Evolutionary conservation across 169 alveolate species (phyloP).

Genomic region (Prorocentrum cordatum): DNA sequence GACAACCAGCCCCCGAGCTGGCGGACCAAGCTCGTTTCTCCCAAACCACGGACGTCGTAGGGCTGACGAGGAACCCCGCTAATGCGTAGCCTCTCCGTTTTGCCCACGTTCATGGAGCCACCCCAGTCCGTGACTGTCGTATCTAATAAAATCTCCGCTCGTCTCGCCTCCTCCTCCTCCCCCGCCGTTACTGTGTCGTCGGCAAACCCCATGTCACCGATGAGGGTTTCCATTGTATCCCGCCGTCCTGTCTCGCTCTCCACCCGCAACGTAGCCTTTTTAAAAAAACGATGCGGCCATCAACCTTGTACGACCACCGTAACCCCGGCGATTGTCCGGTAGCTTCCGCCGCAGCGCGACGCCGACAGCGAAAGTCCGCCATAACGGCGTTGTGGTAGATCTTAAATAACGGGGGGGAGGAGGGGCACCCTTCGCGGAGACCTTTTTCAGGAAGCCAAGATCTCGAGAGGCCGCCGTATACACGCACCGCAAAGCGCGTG

Average conservation of each 20-base stretch:
- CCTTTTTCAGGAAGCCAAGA: not conserved
- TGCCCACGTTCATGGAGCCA: not conserved
- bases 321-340: not conserved
- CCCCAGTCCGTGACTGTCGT: not conserved
- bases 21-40: not conserved
- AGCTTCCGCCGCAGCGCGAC: not conserved
- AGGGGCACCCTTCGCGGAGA: constrained; percentile 8
- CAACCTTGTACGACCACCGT: not conserved
- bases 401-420: not conserved
- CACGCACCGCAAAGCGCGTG: too few relatives aligned
- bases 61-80: not conserved
- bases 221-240: not conserved
- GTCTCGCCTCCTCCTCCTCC: not conserved
- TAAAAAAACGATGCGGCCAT: not conserved
- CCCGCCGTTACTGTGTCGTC: constrained; percentile 11
- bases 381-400: not conserved
- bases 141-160: not conserved
- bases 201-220: constrained; percentile 11
- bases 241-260: too few relatives aligned
- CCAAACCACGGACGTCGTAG: not conserved
- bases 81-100: not conserved
- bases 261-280: too few relatives aligned
- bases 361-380: not conserved
- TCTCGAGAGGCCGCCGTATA: too few relatives aligned
- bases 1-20: not conserved